Conservation (phyloP, 495 filamentous ascomycete species). For the Penicillium desertorum region DNA sequence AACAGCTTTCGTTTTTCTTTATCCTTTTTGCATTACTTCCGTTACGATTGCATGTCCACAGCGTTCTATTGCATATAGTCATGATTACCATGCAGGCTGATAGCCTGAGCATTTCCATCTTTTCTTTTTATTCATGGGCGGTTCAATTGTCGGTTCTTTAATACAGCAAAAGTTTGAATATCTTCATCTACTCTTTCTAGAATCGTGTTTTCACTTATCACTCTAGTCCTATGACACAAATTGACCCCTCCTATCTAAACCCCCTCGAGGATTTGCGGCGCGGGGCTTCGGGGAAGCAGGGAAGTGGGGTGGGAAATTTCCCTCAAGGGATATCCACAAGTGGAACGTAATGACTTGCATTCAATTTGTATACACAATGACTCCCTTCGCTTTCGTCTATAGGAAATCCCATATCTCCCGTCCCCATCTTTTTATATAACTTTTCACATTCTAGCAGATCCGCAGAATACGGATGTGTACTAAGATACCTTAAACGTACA, state of each 20-base stretch:
- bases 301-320: conserved; percentile 12
- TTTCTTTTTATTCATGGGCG: conserved; percentile 9
- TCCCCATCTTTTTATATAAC: conserved; percentile 12
- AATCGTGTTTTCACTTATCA: no score
- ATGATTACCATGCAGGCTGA: not conserved
- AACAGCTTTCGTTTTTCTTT: conserved; percentile 5
- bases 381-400: not conserved
- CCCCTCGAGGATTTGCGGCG: conserved; percentile 1
- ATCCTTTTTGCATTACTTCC: conserved; percentile 4
- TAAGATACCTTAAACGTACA: conserved; percentile 48
- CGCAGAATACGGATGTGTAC: not conserved
- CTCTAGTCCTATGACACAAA: not conserved
- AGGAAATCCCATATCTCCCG: conserved; percentile 4
- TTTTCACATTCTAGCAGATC: conserved; percentile 1
- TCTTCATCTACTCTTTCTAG: not conserved
- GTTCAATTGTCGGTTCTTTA: conserved; percentile 8
- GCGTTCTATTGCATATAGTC: conserved; percentile 25
- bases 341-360: not conserved
- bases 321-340: not conserved
- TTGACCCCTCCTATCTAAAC: conserved; percentile 5
- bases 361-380: conserved; percentile 1
- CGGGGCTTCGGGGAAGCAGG: conserved; percentile 18
- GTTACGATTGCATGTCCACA: conserved; percentile 16
- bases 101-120: conserved; percentile 8
- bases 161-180: conserved; percentile 9